Percentiles rank a stretch among this genome's conserved stretches.
Conservation (phyloP, 768 basidiomycete species). For the Lentinula detonsa region DNA sequence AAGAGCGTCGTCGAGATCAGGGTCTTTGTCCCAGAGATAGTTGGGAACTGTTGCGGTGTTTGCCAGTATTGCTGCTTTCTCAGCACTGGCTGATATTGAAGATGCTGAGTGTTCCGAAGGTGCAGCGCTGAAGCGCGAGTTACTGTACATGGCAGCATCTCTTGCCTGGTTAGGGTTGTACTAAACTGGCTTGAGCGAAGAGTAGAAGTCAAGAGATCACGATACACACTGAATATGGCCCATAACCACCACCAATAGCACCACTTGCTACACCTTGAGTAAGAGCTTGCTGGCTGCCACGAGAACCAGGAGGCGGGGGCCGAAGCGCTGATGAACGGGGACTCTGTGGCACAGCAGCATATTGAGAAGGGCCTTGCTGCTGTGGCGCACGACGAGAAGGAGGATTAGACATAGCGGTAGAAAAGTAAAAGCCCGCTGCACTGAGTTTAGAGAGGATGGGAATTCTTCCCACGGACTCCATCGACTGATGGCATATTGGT, state of each 20-base stretch:
- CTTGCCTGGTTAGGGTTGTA: constrained; percentile 48
- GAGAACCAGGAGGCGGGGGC: constrained; percentile 19
- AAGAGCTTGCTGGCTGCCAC: constrained; percentile 34
- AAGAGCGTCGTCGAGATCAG: constrained; percentile 84
- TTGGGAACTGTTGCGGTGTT: constrained; percentile 62
- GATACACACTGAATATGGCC: constrained; percentile 74
- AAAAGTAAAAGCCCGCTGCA: not conserved
- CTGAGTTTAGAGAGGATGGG: not conserved
- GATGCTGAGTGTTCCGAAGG: constrained; percentile 31
- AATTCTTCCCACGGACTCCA: not conserved
- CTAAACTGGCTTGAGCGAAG: constrained; percentile 25
- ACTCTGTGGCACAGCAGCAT: constrained; percentile 59
- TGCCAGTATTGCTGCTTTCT: constrained; percentile 23
- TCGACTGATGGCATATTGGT: not conserved
- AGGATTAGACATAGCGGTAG: constrained; percentile 23
- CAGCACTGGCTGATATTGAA: constrained; percentile 18
- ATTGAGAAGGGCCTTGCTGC: constrained; percentile 42
- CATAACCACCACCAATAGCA: constrained; percentile 73
- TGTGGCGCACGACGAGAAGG: constrained; percentile 34
- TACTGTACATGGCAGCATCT: constrained; percentile 38
- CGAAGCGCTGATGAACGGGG: constrained; percentile 15
- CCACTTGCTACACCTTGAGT: constrained; percentile 79
- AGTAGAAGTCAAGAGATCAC: constrained; percentile 3
- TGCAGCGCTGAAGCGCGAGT: constrained; percentile 50
- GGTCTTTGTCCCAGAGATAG: constrained; percentile 77